Base-by-base conservation (phyloP, 1,284 basidiomycete genomes). In the Cryptococcus depauperatus region DNA sequence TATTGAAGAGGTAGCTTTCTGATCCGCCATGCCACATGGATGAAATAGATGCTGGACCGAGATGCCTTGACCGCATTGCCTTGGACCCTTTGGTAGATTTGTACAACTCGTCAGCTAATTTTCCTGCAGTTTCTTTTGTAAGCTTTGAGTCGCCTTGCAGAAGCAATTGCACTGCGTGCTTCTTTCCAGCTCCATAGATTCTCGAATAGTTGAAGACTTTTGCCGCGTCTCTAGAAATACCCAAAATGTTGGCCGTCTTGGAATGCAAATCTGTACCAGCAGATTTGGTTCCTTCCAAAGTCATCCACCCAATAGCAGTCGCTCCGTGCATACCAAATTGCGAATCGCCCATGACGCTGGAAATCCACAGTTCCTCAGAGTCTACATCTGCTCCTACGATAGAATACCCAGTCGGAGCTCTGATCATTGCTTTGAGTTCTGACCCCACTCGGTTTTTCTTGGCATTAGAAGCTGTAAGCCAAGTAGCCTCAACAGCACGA, bases 141-240 rank as follows among this genome's bases (percentile, higher is more conserved):
- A 97, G 85, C 5, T 74, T 77, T 1, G 89, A 77, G 57, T 85
- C 93, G 5, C 84, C 81, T 68, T 98, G 93, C 44, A 92, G 75
- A 1, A 98, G 75, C 2, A 98, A 77, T 32, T 93, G 79, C 4
- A 91, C 77, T 2, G 93, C 93, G 58, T 99, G 93, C 47, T 84
- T 83, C 79, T 92, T 88, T 14, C 95, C 95, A 0, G 95, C 93
- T 14, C 93, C 93, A 61, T 99, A 98, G 59, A 99, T 97, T 41
- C 95, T 82, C 34, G 92, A 96, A 64, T 99, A 98, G 67, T 99
- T 98, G 79, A 99, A 99, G 19, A 98, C 89, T 67, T 99, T 98
- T 38, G 95, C 95, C 59, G 90, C 84, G 63, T 98, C 88, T 33
- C 95, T 80, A 35, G 87, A 86, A 51, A 92, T 96, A 18, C 89